Percentiles rank a stretch among this genome's conserved stretches.
Conservation (phyloP, 305 asterid species). For the Fraxinus dipetala region DNA sequence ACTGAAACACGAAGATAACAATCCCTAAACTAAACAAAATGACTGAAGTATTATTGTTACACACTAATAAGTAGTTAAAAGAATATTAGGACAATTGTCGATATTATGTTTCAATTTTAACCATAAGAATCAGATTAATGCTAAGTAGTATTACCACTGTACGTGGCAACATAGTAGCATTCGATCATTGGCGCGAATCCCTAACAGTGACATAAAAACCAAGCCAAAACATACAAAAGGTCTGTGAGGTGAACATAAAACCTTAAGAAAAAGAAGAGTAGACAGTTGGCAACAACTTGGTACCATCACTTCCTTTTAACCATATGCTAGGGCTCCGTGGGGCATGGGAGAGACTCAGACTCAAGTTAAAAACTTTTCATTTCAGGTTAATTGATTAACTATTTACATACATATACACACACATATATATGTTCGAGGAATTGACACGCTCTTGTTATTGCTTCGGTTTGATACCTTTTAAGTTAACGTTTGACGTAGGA, state of each 20-base stretch:
- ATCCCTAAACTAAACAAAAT: neutral
- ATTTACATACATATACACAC: neutral
- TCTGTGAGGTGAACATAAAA: neutral
- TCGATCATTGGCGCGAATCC: neutral
- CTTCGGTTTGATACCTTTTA: neutral
- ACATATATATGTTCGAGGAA: neutral
- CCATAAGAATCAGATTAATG: neutral
- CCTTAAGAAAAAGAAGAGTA: neutral
- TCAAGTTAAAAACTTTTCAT: neutral
- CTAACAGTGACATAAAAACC: neutral
- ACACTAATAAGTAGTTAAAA: neutral
- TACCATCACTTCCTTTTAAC: neutral
- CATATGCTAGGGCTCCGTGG: neutral
- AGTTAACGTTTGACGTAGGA: neutral
- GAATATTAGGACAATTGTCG: no score
- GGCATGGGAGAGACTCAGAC: neutral
- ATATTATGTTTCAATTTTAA: neutral
- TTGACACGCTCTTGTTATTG: neutral
- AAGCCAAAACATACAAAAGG: neutral
- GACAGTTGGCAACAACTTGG: neutral
- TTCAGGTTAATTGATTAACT: neutral
- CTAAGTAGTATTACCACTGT: neutral
- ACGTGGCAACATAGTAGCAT: neutral
- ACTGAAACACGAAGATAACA: no score
- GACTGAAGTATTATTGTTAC: neutral